Conservation (phyloP, 352 stramenopile genomes). For the Phytophthora sojae region DNA sequence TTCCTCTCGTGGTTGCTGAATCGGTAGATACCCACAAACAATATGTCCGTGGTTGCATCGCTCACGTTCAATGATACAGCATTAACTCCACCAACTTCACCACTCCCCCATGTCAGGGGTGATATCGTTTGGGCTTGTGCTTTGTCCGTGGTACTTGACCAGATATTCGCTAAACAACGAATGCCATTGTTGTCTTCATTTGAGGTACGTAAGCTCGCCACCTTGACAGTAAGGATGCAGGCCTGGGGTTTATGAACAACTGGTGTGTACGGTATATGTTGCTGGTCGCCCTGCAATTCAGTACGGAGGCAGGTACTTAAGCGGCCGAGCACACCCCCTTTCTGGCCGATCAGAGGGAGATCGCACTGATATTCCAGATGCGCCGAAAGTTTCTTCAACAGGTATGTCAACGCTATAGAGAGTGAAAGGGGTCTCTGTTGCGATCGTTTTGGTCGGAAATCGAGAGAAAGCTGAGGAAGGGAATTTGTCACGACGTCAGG, state of each 20-base stretch:
- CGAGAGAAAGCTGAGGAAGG: slow-evolving; percentile 22
- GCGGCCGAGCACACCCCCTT: slow-evolving; percentile 20
- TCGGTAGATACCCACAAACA: slow-evolving; percentile 31
- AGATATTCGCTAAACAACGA: slow-evolving; percentile 27
- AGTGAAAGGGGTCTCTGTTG: slow-evolving; percentile 16
- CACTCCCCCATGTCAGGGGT: slow-evolving; percentile 6
- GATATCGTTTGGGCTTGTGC: slow-evolving; percentile 12
- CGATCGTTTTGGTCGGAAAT: slow-evolving; percentile 22
- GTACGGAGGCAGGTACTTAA: slow-evolving; percentile 17
- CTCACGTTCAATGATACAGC: slow-evolving; percentile 19
- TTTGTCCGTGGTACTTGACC: slow-evolving; percentile 28
- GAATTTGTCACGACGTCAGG: slow-evolving; percentile 29
- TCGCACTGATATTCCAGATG: slow-evolving; percentile 14
- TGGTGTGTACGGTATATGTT: slow-evolving; percentile 5
- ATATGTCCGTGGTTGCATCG: slow-evolving; percentile 20
- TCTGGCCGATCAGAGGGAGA: slow-evolving; percentile 21
- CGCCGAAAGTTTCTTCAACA: slow-evolving; percentile 17
- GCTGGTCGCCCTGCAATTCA: slow-evolving; percentile 9
- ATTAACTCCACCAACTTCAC: slow-evolving; percentile 8
- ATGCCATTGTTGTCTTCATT: background rate
- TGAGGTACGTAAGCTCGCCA: slow-evolving; percentile 2
- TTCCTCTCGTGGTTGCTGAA: slow-evolving; percentile 36
- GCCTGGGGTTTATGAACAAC: slow-evolving; percentile 7
- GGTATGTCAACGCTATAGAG: slow-evolving; percentile 10
- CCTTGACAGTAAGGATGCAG: slow-evolving; percentile 18